Evolutionary conservation across 176 grass and related monocot genomes (phyloP), one percentile per base, ranked within the genome.

Genomic region (Oryza glumipatula): DNA sequence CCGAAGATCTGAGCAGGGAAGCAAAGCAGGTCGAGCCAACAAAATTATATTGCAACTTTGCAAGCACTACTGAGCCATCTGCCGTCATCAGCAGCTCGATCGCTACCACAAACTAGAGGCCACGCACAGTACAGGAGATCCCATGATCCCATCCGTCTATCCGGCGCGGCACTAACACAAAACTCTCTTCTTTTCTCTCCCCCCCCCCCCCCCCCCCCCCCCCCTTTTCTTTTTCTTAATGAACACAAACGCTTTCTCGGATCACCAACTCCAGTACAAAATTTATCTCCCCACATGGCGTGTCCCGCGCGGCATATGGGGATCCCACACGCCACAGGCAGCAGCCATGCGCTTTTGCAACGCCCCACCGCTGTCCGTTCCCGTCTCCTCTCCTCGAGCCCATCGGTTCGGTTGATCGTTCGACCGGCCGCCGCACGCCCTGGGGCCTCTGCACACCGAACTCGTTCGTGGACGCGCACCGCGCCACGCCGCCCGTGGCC

Each of bases 201-300:
- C 16, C 52, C 4, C 14, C 14, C 51, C 14, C 51, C 14, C 52
- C 4, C 14, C 14, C 24, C 2, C 52, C 16, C 2, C 52, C 16
- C 52, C 4, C 14, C 15, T 49, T 16, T 7, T 15, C 14, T 49
- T 49, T 54, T 19, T 56, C 12, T 56, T 56, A 56, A 19, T 21
- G 17, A 56, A 56, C 52, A 3, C 52, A 56, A 56, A 56, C 19
- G 6, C 52, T 21, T 56, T 58, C 6, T 56, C 17, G 54, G 54
- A 58, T 58, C 54, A 21, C 54, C 19, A 58, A n/a, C 54, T n/a
- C 54, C 54, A 56, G 6, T 56, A 56, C 52, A 19, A 21, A 56
- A 19, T 7, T 17, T 30, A 3, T 63, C 78, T 45, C 17, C 44
- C 28, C 88, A 90, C 88, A 83, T 90, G 88, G 83, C 45, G 4